These are phyloP conservation scores for Lepiota subincarnata DNA, from an alignment of 768 basidiomycete species.

Conservation along the genomic window DNA sequence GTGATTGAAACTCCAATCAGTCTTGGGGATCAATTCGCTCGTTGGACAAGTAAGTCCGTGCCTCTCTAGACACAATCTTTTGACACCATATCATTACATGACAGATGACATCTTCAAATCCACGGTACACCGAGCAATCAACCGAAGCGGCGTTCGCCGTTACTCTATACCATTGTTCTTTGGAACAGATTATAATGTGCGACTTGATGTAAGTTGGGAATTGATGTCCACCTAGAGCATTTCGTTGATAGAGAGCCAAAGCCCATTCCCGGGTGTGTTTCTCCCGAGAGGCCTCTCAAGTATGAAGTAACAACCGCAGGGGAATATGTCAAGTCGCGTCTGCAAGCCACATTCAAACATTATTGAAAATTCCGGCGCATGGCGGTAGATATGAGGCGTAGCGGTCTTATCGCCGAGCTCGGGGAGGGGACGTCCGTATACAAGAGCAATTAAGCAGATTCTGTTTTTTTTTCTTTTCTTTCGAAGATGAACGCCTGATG, in stretches of 20 bases:
- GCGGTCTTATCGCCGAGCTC: neutral
- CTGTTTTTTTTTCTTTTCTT: neutral
- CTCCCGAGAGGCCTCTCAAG: slow-evolving; percentile 38
- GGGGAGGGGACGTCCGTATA: neutral
- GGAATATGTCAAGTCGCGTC: slow-evolving; percentile 73
- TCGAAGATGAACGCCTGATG: neutral
- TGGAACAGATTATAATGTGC: slow-evolving; percentile 83
- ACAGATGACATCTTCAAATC: slow-evolving; percentile 88
- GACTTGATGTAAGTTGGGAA: slow-evolving; percentile 54
- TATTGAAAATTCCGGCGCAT: slow-evolving; percentile 2
- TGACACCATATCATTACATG: neutral
- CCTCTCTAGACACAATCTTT: neutral
- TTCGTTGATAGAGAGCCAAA: slow-evolving; percentile 16
- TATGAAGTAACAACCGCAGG: slow-evolving; percentile 77
- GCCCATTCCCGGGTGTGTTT: slow-evolving; percentile 52
- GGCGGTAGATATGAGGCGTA: neutral
- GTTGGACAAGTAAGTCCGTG: slow-evolving; percentile 74
- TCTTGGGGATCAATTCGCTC: slow-evolving; percentile 82
- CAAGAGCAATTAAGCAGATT: neutral
- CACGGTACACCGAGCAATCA: slow-evolving; percentile 83
- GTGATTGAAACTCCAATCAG: slow-evolving; percentile 25
- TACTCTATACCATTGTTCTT: slow-evolving; percentile 92
- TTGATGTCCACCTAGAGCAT: neutral
- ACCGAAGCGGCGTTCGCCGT: slow-evolving; percentile 62
- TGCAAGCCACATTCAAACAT: slow-evolving; percentile 64